Base-by-base conservation (phyloP, 1,139 yeast species). In the Zhuliangozyma blackwelliae region DNA sequence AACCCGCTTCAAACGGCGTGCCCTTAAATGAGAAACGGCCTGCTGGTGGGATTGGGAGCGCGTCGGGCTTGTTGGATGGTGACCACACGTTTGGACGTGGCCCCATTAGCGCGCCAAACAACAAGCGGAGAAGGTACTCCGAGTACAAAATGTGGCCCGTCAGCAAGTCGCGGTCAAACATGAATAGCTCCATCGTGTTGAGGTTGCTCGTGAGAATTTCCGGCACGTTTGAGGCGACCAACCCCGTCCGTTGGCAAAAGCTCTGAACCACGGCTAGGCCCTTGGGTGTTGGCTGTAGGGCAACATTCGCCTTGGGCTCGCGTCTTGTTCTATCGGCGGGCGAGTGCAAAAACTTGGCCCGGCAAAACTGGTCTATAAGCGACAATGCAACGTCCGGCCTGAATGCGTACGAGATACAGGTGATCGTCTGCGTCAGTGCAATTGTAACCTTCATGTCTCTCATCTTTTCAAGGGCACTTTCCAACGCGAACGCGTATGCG, bases 271-370 rank as follows among this genome's bases (percentile, higher is more conserved):
- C 55, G 0, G 89, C 80, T 5, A 88, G 77, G 1, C 97, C 98
- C 52, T 92, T 92, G 0, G 97, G 92, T 0, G 97, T 88, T 5
- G 96, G 95, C 51, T 90, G 97, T 27, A 89, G 54, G 3, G 64
- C 39, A 1, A 67, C 61, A 32, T 61, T 54, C 3, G 51, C 58
- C 38, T 72, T 71, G 2, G 80, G 69, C 32, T 53, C 61, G n/a
- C 56, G 47, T 36, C 80, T 54, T 0, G 94, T 82, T 48, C 94
- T 68, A 47, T 84, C 90, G 7, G 76, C 74, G 0, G 96, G 96
- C 20, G 80, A 76, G 52, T 89, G 96, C 9, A 90, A 48, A 5
- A 89, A 61, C 41, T 79, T 81, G 0, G 94, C 86, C 1, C 65
- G 65, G 65, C 79, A 78, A 52, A 86, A 87, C 20, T 67, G 60